phyloP scores from a whole-genome alignment of 139 green algal species.

The Ulvella scutata region DNA sequence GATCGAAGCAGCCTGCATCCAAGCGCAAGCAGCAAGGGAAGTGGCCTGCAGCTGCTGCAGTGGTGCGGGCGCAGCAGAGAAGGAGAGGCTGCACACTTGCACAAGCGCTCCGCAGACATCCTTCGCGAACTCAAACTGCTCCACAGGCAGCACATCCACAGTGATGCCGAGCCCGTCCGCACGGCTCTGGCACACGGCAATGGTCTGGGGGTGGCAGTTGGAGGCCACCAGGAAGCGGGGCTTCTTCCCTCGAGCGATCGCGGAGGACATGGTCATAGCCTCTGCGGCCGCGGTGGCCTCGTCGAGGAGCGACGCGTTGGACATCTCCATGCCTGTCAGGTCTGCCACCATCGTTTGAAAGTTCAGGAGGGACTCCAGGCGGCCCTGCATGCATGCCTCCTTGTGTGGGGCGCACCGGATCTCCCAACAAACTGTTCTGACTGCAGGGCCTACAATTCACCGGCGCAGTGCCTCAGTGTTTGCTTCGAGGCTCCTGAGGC shows the following conservation, averaged over 20 bases:
- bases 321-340: conserved; percentile 86
- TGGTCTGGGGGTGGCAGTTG: conserved; percentile 98
- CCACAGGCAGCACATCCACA: conserved; percentile 56
- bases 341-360: conserved; percentile 97
- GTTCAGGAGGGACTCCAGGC: conserved; percentile 93
- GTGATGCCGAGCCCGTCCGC: conserved; percentile 89
- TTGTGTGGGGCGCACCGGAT: too few relatives aligned
- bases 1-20: too few relatives aligned
- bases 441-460: too few relatives aligned
- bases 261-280: conserved; percentile 97
- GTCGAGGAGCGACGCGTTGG: conserved; percentile 91
- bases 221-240: conserved; percentile 83
- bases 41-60: too few relatives aligned
- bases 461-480: too few relatives aligned
- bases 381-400: conserved; percentile 1
- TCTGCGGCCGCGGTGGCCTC: conserved; percentile 96
- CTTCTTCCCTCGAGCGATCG: conserved; percentile 91
- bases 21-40: too few relatives aligned
- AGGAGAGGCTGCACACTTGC: conserved; percentile 18
- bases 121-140: conserved; percentile 45
- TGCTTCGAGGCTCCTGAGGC: too few relatives aligned
- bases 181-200: conserved; percentile 82
- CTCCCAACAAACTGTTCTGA: too few relatives aligned
- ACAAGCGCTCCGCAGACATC: conserved; percentile 92
- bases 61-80: neutral